Base-by-base conservation (phyloP, 306 rosid genomes). In the Fragaria ananassa region DNA sequence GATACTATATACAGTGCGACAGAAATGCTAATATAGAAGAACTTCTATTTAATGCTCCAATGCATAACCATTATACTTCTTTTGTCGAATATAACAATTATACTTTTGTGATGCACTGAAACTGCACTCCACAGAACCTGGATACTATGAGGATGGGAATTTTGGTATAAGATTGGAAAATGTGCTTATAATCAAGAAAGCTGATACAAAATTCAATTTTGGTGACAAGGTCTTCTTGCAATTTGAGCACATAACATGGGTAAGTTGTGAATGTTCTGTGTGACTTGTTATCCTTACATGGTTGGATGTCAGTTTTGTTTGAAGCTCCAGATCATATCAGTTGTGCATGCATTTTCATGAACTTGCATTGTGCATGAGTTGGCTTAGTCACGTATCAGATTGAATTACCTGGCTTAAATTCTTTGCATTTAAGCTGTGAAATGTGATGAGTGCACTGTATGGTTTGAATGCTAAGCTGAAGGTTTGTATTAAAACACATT, bases 81-180 rank as follows among this genome's bases (percentile, higher is more conserved):
- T 67, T 31, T 31, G 35, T 31, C 4, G 4, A 31, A 31, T 31
- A 17, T 64, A 67, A 67, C 50, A 34, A 39, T 67, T 67, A n/a
- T 41, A n/a, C 13, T 67, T 41, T 41, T 67, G 34, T 67, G 31
- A 29, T 41, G 29, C 27, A 18, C 21, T 72, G 45, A 15, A 80
- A 61, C 72, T 83, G 71, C 49, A 37, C 79, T 80, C 83, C 79
- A 41, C 83, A 96, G 99, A 96, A 85, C 99, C 99, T 66, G 99
- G 99, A 74, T 96, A 92, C 80, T 96, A 96, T 4, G 99, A 96
- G 86, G 99, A 96, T 44, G 98, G 98, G 37, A 80, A 61, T 23
- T 96, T 96, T 29, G 99, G 99, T 71, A 96, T 96, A 79, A 85
- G 99, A 87, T 86, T 96, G 91, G 99, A 96, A 93, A 96, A 96